Conservation (phyloP, 345 rosid species). For the Microthlaspi erraticum region DNA sequence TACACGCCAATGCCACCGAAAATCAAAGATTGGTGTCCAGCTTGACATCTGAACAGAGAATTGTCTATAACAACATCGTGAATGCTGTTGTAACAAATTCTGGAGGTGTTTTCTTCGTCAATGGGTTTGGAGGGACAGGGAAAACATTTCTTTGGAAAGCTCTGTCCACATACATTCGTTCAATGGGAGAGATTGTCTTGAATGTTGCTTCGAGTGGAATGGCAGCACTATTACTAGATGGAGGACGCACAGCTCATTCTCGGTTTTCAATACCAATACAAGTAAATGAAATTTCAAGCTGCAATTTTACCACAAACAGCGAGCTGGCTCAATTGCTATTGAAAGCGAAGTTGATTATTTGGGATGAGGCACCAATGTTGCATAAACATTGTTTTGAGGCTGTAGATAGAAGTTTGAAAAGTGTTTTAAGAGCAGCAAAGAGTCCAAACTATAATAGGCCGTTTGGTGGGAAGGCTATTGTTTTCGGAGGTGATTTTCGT, state of each 20-base stretch:
- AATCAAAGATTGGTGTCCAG: too few relatives aligned
- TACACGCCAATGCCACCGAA: too few relatives aligned
- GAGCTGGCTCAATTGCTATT: neutral
- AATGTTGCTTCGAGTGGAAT: slow-evolving; percentile 2
- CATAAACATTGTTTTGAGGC: slow-evolving; percentile 20
- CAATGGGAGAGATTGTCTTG: neutral
- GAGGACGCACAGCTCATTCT: neutral
- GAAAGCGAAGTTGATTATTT: slow-evolving; percentile 1
- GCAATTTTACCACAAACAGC: neutral
- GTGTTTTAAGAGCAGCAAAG: neutral
- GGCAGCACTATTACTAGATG: too few relatives aligned
- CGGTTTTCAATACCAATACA: slow-evolving; percentile 8
- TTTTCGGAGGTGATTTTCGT: too few relatives aligned
- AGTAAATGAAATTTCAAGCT: neutral
- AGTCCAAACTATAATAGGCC: neutral
- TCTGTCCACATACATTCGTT: neutral
- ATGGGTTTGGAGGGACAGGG: neutral
- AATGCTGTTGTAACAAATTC: neutral
- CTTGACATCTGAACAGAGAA: neutral
- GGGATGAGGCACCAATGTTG: slow-evolving; percentile 8
- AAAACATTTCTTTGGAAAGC: neutral
- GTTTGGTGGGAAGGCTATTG: too few relatives aligned
- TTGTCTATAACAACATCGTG: neutral
- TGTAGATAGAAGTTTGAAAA: neutral
- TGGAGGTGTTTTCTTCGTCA: neutral